Evolutionary conservation across 495 filamentous ascomycete species (phyloP).

Genomic region (Jackrogersella multiformis): DNA sequence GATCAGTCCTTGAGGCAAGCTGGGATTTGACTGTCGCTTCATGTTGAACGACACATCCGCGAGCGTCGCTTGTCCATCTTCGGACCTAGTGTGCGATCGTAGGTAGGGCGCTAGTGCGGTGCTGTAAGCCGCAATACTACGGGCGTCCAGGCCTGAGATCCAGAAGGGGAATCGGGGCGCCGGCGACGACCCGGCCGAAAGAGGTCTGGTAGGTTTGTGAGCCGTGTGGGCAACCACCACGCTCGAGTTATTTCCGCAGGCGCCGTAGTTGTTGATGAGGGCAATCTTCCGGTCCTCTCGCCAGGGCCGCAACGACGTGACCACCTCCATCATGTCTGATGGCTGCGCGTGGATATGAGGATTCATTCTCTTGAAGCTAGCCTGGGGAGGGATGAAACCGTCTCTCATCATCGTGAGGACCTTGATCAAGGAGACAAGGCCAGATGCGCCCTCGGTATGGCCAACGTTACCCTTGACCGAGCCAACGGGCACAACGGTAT

Average conservation of each 20-base stretch:
- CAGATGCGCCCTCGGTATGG: slow-evolving; percentile 59
- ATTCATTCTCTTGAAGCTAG: slow-evolving; percentile 52
- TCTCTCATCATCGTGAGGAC: slow-evolving; percentile 58
- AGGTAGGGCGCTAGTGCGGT: not conserved
- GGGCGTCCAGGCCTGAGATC: not conserved
- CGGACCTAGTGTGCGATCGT: not conserved
- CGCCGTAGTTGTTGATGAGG: slow-evolving; percentile 1
- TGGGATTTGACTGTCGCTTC: not conserved
- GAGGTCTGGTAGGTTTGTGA: not conserved
- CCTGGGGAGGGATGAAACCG: slow-evolving; percentile 51
- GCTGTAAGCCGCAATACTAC: not conserved
- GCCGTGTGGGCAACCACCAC: not conserved
- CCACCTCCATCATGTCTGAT: not conserved
- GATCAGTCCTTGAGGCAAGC: not conserved
- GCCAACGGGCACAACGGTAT: slow-evolving; percentile 35
- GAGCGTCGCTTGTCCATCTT: not conserved
- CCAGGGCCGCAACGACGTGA: not conserved
- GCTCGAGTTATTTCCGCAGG: not conserved
- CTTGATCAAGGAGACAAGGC: slow-evolving; percentile 49
- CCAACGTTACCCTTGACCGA: slow-evolving; percentile 61
- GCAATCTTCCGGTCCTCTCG: not conserved
- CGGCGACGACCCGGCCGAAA: not conserved
- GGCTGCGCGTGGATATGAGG: slow-evolving; percentile 36
- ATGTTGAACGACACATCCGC: not conserved
- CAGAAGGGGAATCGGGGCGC: not conserved